Percentiles rank a stretch among this genome's conserved stretches.
Conservation (phyloP, 768 basidiomycete genomes). For the Cyclocybe aegerita region DNA sequence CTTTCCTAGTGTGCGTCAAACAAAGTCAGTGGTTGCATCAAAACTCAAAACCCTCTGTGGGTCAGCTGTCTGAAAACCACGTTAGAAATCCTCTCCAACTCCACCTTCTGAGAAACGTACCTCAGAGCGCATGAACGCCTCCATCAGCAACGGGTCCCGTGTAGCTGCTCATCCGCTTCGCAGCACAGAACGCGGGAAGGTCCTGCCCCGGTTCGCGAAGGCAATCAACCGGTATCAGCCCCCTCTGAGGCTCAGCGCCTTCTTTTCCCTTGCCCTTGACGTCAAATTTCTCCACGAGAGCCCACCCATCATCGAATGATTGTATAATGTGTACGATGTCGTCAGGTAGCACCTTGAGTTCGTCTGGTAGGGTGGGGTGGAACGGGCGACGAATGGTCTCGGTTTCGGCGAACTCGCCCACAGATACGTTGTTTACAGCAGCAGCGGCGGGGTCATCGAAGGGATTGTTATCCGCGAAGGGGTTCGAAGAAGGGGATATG, state of each 20-base stretch:
- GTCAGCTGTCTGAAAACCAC: too few species aligned
- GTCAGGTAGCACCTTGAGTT: slow-evolving; percentile 49
- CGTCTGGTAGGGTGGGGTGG: slow-evolving; percentile 54
- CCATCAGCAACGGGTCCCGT: slow-evolving; percentile 1
- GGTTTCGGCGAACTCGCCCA: slow-evolving; percentile 32
- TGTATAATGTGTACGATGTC: slow-evolving; percentile 54
- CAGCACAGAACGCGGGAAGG: slow-evolving; percentile 46
- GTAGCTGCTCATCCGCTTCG: slow-evolving; percentile 46
- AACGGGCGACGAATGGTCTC: slow-evolving; percentile 59
- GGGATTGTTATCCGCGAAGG: too few species aligned
- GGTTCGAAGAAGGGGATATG: background rate
- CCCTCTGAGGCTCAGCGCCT: slow-evolving; percentile 23
- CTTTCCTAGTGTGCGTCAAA: too few species aligned
- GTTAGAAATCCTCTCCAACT: background rate
- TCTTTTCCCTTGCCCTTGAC: slow-evolving; percentile 25
- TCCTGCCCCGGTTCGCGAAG: slow-evolving; percentile 48
- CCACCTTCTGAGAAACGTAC: background rate
- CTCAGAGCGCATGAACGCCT: slow-evolving; percentile 4
- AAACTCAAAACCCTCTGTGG: too few species aligned
- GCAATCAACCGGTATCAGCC: slow-evolving; percentile 73
- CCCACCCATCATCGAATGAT: slow-evolving; percentile 75
- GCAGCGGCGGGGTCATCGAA: background rate
- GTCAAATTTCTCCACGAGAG: slow-evolving; percentile 51
- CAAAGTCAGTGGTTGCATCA: too few species aligned
- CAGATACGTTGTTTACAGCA: slow-evolving; percentile 8